Evolutionary conservation across 192 early-diverging fungal genomes (phyloP), one percentile per base, ranked within the genome.

Genomic region (Rhizophagus prolifer): DNA sequence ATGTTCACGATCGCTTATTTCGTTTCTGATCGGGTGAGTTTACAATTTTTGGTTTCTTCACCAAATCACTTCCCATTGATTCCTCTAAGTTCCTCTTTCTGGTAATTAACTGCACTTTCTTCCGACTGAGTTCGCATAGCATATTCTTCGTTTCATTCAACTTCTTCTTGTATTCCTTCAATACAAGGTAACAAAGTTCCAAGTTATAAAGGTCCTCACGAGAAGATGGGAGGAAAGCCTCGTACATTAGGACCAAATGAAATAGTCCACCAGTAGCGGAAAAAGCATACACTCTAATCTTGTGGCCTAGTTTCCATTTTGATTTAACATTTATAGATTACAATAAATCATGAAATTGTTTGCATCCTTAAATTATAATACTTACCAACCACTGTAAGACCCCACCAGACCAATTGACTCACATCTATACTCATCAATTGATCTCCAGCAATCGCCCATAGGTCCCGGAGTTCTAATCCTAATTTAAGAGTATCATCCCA

Each of bases 211-310:
- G 59, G 31, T 73, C 72, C 36, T 73, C 58, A 60, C 41, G 9
- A 41, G 41, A 41, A 41, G 41, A 41, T 41, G 41, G 61, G 58
- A 70, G 58, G 44, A 62, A 77, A 61, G 76, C 54, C 47, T 77
- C 31, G 50, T 77, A 62, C 61, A 77, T 70, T 70, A 77, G n/a
- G 58, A 77, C 47, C 76, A 77, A 77, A 78, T 78, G 76, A 71
- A 78, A 78, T 70, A 78, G 58, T 26, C 38, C 50, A 36, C 66
- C 76, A 71, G 50, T 23, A 70, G 68, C 50, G 34, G 68, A 9
- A 68, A 78, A 71, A 59, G 68, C 70, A 26, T 78, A 78, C 16
- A 78, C 68, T 70, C 68, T 59, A 25, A 78, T 68, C 69, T 36
- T 36, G 34, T 4, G 34, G 5, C 34, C 34, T 36, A 36, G 5